phyloP scores from a whole-genome alignment of 75 land plant species.

The Cryptomeria japonica region DNA sequence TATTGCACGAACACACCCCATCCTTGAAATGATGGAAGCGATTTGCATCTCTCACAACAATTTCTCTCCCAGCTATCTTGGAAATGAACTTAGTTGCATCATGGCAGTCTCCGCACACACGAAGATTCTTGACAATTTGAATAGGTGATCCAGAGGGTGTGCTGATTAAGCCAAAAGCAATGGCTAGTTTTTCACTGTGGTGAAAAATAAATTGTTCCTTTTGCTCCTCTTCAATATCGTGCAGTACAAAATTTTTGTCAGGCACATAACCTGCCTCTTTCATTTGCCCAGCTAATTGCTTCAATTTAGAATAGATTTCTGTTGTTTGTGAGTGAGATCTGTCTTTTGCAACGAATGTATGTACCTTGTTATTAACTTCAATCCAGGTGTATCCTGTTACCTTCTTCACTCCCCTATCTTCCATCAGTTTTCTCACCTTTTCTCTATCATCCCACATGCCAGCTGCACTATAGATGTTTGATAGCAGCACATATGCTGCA shows the following conservation, averaged over 20 bases:
- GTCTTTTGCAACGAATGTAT: slow-evolving; percentile 6
- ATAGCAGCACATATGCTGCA: slow-evolving; percentile 37
- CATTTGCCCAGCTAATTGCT: not conserved
- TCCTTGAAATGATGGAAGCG: slow-evolving; percentile 12
- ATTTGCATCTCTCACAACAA: slow-evolving; percentile 8
- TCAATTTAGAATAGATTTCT: not conserved
- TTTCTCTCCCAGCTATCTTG: not conserved
- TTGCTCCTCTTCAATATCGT: slow-evolving; percentile 12
- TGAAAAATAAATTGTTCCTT: slow-evolving; percentile 10
- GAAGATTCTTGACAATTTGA: not conserved
- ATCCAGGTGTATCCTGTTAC: slow-evolving; percentile 8
- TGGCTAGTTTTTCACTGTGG: slow-evolving; percentile 14
- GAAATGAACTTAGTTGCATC: slow-evolving; percentile 11
- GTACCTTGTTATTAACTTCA: not conserved
- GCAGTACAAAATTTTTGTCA: slow-evolving; percentile 3
- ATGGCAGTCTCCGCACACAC: slow-evolving; percentile 15
- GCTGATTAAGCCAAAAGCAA: slow-evolving; percentile 12
- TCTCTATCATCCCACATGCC: not conserved
- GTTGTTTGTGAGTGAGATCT: slow-evolving; percentile 15
- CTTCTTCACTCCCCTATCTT: slow-evolving; percentile 10
- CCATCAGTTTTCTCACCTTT: not conserved
- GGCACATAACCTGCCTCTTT: slow-evolving; percentile 11
- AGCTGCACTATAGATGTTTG: slow-evolving; percentile 38
- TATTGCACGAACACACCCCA: slow-evolving; percentile 9
- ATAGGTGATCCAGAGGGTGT: not conserved